Evolutionary conservation across 169 alveolate species (phyloP).

Genomic region (Cryptosporidium xiaoi): DNA sequence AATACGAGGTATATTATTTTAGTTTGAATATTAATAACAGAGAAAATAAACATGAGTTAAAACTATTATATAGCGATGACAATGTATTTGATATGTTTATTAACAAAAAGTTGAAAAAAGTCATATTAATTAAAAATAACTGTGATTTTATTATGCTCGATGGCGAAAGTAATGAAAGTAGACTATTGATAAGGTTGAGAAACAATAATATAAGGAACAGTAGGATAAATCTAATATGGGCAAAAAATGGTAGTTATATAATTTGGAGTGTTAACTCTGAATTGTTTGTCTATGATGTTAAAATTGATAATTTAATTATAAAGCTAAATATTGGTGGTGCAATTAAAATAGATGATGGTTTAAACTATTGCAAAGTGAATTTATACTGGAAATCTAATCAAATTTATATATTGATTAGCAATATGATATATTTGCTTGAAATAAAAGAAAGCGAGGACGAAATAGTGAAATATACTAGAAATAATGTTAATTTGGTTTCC

Average conservation of each 20-base stretch:
- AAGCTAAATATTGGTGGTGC: background rate
- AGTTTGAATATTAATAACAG: background rate
- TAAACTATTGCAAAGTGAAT: background rate
- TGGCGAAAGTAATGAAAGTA: background rate
- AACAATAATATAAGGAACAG: background rate
- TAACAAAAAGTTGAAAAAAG: background rate
- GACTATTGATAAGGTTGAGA: background rate
- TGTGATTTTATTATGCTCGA: background rate
- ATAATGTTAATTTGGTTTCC: too few relatives aligned
- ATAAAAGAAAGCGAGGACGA: background rate
- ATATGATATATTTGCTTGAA: conserved; percentile 10
- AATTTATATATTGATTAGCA: conserved; percentile 24
- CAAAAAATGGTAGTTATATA: background rate
- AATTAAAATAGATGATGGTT: conserved; percentile 1
- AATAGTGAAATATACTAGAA: too few relatives aligned
- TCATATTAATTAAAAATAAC: conserved; percentile 1
- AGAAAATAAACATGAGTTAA: background rate
- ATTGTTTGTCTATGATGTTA: conserved; percentile 11
- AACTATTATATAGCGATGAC: background rate
- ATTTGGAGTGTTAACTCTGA: conserved; percentile 35
- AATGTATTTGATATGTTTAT: conserved; percentile 4
- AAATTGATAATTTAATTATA: background rate
- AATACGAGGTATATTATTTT: conserved; percentile 11
- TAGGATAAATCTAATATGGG: conserved; percentile 35
- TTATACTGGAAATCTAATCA: background rate